phyloP scores from a whole-genome alignment of 139 green algal species.

The Astrephomene gubernaculifera region DNA sequence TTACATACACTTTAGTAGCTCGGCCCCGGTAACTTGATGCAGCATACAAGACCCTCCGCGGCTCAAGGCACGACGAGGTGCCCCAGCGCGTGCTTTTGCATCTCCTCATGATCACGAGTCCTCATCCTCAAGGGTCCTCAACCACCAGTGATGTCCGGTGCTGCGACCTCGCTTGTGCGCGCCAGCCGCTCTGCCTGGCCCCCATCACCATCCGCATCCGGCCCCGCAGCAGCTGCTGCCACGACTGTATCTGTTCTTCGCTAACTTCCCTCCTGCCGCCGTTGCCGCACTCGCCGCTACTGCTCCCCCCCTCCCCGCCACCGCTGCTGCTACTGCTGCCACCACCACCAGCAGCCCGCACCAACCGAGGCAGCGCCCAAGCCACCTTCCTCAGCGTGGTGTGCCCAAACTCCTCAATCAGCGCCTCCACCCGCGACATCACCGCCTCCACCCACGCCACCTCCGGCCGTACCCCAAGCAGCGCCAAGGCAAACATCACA shows the following conservation, averaged over 20 bases:
- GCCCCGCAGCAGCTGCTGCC: constrained; percentile 1
- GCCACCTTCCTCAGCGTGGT: constrained; percentile 14
- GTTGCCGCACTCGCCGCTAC: background rate
- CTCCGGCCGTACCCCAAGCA: constrained; percentile 25
- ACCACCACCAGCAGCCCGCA: background rate
- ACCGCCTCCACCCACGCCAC: background rate
- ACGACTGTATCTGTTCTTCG: no score
- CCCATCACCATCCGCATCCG: background rate
- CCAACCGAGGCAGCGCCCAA: constrained; percentile 38
- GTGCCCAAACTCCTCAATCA: constrained; percentile 19
- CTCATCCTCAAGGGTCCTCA: no score
- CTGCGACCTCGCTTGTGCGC: no score
- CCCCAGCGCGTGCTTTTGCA: no score
- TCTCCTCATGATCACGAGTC: no score
- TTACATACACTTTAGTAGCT: no score
- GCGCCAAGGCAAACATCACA: constrained; percentile 3
- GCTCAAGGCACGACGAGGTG: no score
- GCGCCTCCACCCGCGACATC: background rate
- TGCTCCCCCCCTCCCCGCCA: background rate
- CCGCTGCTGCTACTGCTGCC: background rate
- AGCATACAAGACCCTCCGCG: no score
- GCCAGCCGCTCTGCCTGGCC: no score
- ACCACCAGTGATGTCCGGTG: no score
- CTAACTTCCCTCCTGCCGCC: no score
- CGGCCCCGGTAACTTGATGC: no score